Conservation (phyloP, 1,284 basidiomycete species). For the Inonotus obliquus region DNA sequence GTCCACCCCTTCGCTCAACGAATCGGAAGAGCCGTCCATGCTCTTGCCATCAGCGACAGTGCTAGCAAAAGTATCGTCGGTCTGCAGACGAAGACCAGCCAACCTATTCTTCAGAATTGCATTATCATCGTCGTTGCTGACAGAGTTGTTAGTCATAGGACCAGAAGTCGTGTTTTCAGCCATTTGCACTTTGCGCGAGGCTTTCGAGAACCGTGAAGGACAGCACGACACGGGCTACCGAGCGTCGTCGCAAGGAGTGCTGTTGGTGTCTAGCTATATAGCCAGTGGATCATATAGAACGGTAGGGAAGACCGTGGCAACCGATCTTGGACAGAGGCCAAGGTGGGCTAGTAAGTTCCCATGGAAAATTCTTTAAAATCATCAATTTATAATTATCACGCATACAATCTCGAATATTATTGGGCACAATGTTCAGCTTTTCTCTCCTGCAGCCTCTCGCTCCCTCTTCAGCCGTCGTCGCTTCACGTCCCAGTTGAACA, state of each 20-base stretch:
- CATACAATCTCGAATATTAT: neutral
- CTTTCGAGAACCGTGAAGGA: slow-evolving; percentile 13
- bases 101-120: neutral
- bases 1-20: slow-evolving; percentile 25
- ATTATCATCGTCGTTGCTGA: neutral
- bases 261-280: neutral
- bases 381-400: neutral
- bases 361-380: neutral
- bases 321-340: neutral
- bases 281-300: neutral
- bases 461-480: slow-evolving; percentile 61
- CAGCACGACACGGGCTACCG: slow-evolving; percentile 16
- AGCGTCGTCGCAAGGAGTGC: neutral
- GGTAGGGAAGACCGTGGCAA: neutral
- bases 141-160: neutral
- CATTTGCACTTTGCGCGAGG: neutral
- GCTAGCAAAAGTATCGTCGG: neutral
- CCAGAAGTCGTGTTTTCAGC: neutral
- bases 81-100: neutral
- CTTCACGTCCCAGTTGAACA: slow-evolving; percentile 97
- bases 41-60: slow-evolving; percentile 15
- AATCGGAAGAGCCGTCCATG: neutral
- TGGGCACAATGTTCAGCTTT: slow-evolving; percentile 3
- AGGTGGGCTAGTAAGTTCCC: too few relatives aligned
- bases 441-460: slow-evolving; percentile 29